Evolutionary conservation across 169 alveolate species (phyloP).

Genomic region (Plasmodium vivax): DNA sequence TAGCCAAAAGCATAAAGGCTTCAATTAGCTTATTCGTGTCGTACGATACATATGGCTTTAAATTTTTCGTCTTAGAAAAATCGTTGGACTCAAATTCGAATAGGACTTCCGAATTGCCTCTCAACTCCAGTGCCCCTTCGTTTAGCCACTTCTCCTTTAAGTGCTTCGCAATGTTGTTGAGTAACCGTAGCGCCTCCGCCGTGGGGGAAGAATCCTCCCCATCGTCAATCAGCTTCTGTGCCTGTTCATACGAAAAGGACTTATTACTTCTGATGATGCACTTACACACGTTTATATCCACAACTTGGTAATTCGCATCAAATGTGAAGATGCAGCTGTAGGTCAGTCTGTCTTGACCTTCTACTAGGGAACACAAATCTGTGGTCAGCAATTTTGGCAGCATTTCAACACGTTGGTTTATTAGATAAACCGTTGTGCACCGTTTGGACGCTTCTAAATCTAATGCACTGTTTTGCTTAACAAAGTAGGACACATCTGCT

Average conservation of each 20-base stretch:
- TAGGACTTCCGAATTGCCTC: slow-evolving; percentile 47
- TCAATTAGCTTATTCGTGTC: slow-evolving; percentile 93
- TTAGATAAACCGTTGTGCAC: slow-evolving; percentile 97
- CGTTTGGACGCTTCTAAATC: slow-evolving; percentile 99
- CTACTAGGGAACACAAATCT: slow-evolving; percentile 94
- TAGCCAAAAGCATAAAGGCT: slow-evolving; percentile 99
- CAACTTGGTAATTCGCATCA: slow-evolving; percentile 87
- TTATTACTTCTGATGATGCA: slow-evolving; percentile 93
- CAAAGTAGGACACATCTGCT: slow-evolving; percentile 99
- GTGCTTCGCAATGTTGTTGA: slow-evolving; percentile 88
- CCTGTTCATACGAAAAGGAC: slow-evolving; percentile 93
- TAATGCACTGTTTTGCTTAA: slow-evolving; percentile 94
- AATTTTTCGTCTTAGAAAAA: slow-evolving; percentile 80
- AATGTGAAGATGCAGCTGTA: slow-evolving; percentile 96
- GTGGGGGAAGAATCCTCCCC: slow-evolving; percentile 77
- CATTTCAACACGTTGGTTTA: slow-evolving; percentile 99
- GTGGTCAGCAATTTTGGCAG: slow-evolving; percentile 97
- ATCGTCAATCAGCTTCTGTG: slow-evolving; percentile 92
- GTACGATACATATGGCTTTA: slow-evolving; percentile 81
- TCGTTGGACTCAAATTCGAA: slow-evolving; percentile 91
- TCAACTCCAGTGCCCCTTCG: slow-evolving; percentile 96
- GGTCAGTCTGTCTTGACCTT: slow-evolving; percentile 93
- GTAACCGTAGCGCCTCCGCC: slow-evolving; percentile 76
- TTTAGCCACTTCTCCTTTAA: slow-evolving; percentile 91
- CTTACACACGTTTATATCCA: slow-evolving; percentile 87